Conservation (phyloP, 805 yeast genomes). For the Limtongia smithiae region DNA sequence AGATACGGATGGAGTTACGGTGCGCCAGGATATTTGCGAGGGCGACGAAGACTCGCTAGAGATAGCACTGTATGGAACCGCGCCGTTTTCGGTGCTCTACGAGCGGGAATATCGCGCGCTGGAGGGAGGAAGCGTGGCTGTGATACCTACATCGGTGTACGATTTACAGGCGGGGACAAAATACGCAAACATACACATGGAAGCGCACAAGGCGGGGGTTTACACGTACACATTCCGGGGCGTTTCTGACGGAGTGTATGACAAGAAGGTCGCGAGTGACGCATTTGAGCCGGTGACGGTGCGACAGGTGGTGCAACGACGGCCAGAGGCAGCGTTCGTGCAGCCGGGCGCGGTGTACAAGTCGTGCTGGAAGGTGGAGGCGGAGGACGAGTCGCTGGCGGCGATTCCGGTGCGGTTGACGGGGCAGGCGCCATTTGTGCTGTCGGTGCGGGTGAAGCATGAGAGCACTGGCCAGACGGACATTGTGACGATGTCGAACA, state of each 20-base stretch:
- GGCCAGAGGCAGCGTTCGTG: constrained; percentile 59
- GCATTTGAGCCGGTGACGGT: constrained; percentile 41
- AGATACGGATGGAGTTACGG: constrained; percentile 31
- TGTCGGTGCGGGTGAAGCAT: constrained; percentile 54
- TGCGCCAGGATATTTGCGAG: constrained; percentile 47
- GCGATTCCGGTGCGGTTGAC: constrained; percentile 54
- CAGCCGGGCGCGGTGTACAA: constrained; percentile 48
- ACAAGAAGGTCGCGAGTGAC: constrained; percentile 42
- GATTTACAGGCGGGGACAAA: constrained; percentile 51
- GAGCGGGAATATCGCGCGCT: constrained; percentile 11
- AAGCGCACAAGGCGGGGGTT: constrained; percentile 50
- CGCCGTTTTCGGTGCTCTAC: constrained; percentile 21
- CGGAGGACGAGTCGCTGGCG: constrained; percentile 43
- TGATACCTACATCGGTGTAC: constrained; percentile 52
- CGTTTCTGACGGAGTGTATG: constrained; percentile 60
- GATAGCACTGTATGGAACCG: constrained; percentile 45
- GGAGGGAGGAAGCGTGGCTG: constrained; percentile 18
- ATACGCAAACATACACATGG: constrained; percentile 47
- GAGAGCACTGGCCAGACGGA: constrained; percentile 56
- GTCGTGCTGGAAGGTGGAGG: constrained; percentile 42
- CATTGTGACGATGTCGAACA: constrained; percentile 44
- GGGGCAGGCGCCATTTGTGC: constrained; percentile 42
- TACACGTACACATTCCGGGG: constrained; percentile 59
- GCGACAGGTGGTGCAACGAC: constrained; percentile 52
- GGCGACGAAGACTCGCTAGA: constrained; percentile 49